Conservation (phyloP, 371 early-diverging fungal genomes). For the Mortierella sp. region DNA sequence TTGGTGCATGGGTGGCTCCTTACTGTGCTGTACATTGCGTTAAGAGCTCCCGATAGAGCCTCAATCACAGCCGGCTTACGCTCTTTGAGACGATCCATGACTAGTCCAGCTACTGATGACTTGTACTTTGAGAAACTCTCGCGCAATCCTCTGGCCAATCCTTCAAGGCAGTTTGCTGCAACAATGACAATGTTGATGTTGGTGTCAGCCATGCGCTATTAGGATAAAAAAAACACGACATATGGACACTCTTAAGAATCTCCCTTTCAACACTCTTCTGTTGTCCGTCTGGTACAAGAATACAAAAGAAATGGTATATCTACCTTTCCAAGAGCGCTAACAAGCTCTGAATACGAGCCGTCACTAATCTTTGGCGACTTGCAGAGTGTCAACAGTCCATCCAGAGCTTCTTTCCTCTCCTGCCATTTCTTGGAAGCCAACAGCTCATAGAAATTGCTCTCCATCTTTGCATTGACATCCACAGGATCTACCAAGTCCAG, state of each 20-base stretch:
- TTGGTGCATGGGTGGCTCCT: constrained; percentile 14
- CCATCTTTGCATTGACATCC: constrained; percentile 86
- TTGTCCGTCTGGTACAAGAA: constrained; percentile 76
- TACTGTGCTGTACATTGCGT: constrained; percentile 83
- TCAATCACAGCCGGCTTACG: constrained; percentile 90
- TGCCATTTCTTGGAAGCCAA: constrained; percentile 93
- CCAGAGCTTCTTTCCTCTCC: constrained; percentile 93
- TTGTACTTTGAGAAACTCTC: constrained; percentile 82
- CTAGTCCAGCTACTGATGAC: constrained; percentile 69
- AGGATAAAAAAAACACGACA: neutral
- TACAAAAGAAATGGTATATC: neutral
- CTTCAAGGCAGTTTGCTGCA: constrained; percentile 86
- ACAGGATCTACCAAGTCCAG: constrained; percentile 92
- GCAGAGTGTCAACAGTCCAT: constrained; percentile 72
- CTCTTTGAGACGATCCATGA: constrained; percentile 94
- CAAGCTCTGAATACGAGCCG: constrained; percentile 79
- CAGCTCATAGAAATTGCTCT: constrained; percentile 74
- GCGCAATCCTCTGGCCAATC: constrained; percentile 86
- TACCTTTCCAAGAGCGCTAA: constrained; percentile 86
- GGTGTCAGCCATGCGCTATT: constrained; percentile 82
- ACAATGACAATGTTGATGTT: constrained; percentile 86
- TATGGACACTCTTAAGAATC: too few relatives aligned
- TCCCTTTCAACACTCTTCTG: too few relatives aligned
- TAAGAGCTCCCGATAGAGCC: constrained; percentile 81
- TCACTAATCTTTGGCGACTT: constrained; percentile 84